A percentile compares a stretch with the other conserved stretches of the same genome.
phyloP scores from a whole-genome alignment of 305 asterid species.

The Fraxinus velutina region DNA sequence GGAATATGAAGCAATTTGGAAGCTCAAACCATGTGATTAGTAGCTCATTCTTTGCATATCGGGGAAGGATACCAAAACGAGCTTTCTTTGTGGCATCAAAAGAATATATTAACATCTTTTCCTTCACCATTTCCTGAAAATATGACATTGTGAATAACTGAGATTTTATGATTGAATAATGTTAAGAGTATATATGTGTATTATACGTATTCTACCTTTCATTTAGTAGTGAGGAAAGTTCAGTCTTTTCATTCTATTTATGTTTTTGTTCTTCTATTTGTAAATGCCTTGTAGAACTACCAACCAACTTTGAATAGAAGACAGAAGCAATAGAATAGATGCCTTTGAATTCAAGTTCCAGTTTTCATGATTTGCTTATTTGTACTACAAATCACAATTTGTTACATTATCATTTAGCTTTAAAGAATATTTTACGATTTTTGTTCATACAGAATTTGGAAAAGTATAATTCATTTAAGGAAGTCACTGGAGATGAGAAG shows the following conservation, averaged over 20 bases:
- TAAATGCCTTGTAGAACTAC: neutral
- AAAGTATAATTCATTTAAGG: neutral
- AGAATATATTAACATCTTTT: slow-evolving; percentile 51
- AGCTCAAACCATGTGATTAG: slow-evolving; percentile 93
- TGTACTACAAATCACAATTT: neutral
- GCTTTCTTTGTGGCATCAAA: slow-evolving; percentile 83
- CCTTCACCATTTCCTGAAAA: slow-evolving; percentile 91
- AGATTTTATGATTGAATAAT: neutral
- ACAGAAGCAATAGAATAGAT: neutral
- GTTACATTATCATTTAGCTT: neutral
- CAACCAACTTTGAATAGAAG: neutral
- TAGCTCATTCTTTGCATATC: slow-evolving; percentile 74
- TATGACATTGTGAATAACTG: slow-evolving; percentile 4
- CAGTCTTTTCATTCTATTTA: neutral
- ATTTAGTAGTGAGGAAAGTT: neutral
- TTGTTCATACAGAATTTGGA: neutral
- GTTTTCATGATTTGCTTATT: neutral
- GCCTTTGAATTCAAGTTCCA: neutral
- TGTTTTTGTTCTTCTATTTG: neutral
- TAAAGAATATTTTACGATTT: neutral
- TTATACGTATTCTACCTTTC: neutral
- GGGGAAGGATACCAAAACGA: slow-evolving; percentile 89
- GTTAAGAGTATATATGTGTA: neutral
- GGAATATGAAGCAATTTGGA: slow-evolving; percentile 94
- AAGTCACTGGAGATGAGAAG: neutral